These are phyloP conservation scores for Daedalea quercina DNA, from an alignment of 768 basidiomycete genomes.

Conservation along the genomic window DNA sequence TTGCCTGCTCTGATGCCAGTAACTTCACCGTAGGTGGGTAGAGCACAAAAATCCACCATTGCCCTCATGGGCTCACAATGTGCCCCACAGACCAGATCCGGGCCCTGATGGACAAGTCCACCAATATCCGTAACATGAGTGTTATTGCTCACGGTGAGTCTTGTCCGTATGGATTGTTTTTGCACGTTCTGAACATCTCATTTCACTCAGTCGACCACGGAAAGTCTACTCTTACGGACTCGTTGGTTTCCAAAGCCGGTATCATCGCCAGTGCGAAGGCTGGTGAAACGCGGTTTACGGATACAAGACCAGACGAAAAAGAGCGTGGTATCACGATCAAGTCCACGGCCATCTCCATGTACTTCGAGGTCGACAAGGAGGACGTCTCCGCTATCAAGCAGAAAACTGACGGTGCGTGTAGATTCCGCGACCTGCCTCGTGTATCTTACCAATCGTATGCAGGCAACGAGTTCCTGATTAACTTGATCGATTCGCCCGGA, in stretches of 20 bases:
- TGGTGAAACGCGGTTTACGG: slow-evolving; percentile 95
- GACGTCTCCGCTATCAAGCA: slow-evolving; percentile 83
- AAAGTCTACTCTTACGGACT: slow-evolving; percentile 99
- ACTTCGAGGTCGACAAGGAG: slow-evolving; percentile 92
- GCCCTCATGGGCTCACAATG: slow-evolving; percentile 1
- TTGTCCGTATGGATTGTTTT: slow-evolving; percentile 7
- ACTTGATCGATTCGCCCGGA: slow-evolving; percentile 98
- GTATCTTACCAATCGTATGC: slow-evolving; percentile 7
- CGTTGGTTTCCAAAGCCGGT: slow-evolving; percentile 98
- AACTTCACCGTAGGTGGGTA: slow-evolving; percentile 85
- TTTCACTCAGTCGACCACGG: slow-evolving; percentile 89
- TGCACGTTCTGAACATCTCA: background rate
- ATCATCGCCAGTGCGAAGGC: slow-evolving; percentile 95
- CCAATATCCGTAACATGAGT: slow-evolving; percentile 94
- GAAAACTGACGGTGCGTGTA: slow-evolving; percentile 76
- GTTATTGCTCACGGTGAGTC: slow-evolving; percentile 83
- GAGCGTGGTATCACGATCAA: slow-evolving; percentile 99
- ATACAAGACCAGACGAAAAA: slow-evolving; percentile 97
- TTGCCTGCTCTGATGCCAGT: slow-evolving; percentile 38
- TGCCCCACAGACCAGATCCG: slow-evolving; percentile 70
- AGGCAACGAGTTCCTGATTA: slow-evolving; percentile 97
- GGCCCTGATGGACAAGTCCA: slow-evolving; percentile 80
- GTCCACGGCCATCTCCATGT: slow-evolving; percentile 99
- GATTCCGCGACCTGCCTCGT: slow-evolving; percentile 3
- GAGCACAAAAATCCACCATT: background rate